Evolutionary conservation across 192 early-diverging fungal species (phyloP).

Genomic region (Coemansia sp.): DNA sequence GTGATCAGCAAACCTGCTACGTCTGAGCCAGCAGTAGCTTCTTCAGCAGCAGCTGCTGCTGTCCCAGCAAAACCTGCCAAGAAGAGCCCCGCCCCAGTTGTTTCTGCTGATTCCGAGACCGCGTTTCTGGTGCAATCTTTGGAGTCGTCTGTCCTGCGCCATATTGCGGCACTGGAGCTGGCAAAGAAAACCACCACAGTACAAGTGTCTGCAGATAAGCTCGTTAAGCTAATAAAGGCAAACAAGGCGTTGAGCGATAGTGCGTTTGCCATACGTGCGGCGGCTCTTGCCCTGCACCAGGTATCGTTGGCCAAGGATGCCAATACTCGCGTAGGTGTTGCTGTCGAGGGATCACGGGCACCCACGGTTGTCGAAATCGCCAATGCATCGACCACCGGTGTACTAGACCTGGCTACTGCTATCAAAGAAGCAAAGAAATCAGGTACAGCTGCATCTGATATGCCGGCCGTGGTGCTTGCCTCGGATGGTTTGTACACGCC

Average conservation of each 20-base stretch:
- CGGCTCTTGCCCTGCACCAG: conserved; percentile 44
- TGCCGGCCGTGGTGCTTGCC: conserved; percentile 28
- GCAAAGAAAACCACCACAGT: conserved; percentile 42
- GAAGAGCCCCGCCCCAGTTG: conserved; percentile 7
- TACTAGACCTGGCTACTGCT: conserved; percentile 27
- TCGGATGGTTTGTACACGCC: conserved; percentile 55
- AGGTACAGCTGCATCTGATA: not conserved
- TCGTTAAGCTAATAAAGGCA: conserved; percentile 24
- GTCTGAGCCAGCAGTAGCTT: not conserved
- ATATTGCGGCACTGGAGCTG: conserved; percentile 37
- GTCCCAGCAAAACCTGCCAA: not conserved
- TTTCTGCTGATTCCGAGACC: conserved; percentile 28
- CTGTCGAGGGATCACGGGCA: conserved; percentile 55
- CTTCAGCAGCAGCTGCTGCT: not conserved
- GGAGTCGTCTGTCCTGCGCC: conserved; percentile 47
- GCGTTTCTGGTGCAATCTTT: conserved; percentile 49
- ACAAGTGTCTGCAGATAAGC: conserved; percentile 37
- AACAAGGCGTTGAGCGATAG: conserved; percentile 20
- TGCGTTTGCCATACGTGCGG: conserved; percentile 39
- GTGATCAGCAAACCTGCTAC: conserved; percentile 46
- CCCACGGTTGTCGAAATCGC: conserved; percentile 33
- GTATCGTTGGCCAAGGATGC: conserved; percentile 57
- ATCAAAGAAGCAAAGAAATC: conserved; percentile 25
- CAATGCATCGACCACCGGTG: conserved; percentile 26
- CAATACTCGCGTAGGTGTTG: conserved; percentile 60